phyloP scores from a whole-genome alignment of 768 basidiomycete species.

The Suillus subalutaceus region DNA sequence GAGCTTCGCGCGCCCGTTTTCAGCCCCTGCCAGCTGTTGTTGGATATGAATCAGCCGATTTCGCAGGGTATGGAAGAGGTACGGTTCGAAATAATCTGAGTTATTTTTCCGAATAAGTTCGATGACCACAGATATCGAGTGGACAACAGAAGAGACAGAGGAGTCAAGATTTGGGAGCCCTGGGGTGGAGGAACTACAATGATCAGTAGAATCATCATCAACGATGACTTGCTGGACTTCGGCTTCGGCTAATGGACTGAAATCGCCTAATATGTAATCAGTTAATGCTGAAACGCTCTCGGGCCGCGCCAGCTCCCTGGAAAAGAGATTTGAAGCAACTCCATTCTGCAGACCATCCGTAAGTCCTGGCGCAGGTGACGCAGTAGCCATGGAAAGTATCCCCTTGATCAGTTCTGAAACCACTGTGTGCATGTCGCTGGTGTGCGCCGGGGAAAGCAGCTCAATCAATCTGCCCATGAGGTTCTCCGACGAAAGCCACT shows the following conservation, averaged over 20 bases:
- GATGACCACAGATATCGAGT: constrained; percentile 86
- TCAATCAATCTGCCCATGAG: constrained; percentile 82
- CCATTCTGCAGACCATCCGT: constrained; percentile 70
- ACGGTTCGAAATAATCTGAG: constrained; percentile 98
- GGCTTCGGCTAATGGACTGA: constrained; percentile 33
- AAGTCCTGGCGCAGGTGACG: constrained; percentile 77
- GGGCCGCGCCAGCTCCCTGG: constrained; percentile 80
- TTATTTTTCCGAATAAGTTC: constrained; percentile 98
- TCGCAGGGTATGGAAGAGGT: constrained; percentile 91
- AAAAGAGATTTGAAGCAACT: constrained; percentile 82
- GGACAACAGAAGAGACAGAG: constrained; percentile 77
- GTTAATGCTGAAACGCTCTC: constrained; percentile 72
- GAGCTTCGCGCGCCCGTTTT: constrained; percentile 65
- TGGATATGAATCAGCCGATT: constrained; percentile 89
- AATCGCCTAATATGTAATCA: constrained; percentile 76
- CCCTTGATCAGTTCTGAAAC: constrained; percentile 92
- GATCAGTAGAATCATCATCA: constrained; percentile 18
- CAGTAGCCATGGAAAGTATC: constrained; percentile 92
- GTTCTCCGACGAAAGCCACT: constrained; percentile 89
- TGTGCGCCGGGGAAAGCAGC: constrained; percentile 77
- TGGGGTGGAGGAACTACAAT: constrained; percentile 9
- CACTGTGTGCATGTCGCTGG: constrained; percentile 78
- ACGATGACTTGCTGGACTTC: constrained; percentile 17
- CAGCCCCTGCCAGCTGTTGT: constrained; percentile 60
- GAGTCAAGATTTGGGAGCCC: constrained; percentile 47